These are phyloP conservation scores for Pyrenochaeta sp. DNA, from an alignment of 2,329 filamentous ascomycete species.

Conservation along the genomic window DNA sequence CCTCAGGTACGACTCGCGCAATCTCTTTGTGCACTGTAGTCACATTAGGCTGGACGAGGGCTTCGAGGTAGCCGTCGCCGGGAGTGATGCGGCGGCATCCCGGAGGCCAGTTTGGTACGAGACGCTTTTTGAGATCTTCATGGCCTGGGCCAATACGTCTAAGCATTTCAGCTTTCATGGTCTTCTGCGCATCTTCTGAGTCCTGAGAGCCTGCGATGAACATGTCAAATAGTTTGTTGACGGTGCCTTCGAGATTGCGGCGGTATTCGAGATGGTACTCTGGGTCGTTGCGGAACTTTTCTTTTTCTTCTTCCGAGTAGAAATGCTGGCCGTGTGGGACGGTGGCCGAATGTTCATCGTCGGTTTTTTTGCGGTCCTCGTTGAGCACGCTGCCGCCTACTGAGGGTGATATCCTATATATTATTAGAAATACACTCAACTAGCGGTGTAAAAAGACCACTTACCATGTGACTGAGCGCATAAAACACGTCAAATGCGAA, in stretches of 20 bases:
- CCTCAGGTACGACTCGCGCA: conserved; percentile 64
- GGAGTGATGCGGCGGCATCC: conserved; percentile 72
- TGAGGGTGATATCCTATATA: neutral
- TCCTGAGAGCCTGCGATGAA: conserved; percentile 67
- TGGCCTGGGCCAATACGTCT: conserved; percentile 59
- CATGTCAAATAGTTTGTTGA: conserved; percentile 16
- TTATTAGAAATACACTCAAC: neutral
- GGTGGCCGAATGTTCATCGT: neutral
- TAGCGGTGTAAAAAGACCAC: neutral
- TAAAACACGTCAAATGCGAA: conserved; percentile 22
- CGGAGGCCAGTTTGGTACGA: conserved; percentile 70
- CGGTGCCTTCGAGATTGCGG: conserved; percentile 1
- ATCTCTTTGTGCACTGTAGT: conserved; percentile 67
- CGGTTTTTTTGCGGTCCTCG: neutral
- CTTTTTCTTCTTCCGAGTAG: conserved; percentile 6
- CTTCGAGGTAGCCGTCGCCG: conserved; percentile 73
- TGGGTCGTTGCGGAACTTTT: neutral
- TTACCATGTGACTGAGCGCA: conserved; percentile 10
- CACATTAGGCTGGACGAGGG: conserved; percentile 67
- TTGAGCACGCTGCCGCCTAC: neutral
- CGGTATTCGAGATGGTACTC: conserved; percentile 5
- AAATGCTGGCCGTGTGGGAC: conserved; percentile 7
- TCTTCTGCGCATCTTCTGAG: conserved; percentile 51
- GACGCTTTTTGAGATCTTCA: conserved; percentile 63
- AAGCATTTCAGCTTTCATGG: conserved; percentile 50